phyloP scores from a whole-genome alignment of 2,329 filamentous ascomycete genomes.

The Sclerotinia spermophila region DNA sequence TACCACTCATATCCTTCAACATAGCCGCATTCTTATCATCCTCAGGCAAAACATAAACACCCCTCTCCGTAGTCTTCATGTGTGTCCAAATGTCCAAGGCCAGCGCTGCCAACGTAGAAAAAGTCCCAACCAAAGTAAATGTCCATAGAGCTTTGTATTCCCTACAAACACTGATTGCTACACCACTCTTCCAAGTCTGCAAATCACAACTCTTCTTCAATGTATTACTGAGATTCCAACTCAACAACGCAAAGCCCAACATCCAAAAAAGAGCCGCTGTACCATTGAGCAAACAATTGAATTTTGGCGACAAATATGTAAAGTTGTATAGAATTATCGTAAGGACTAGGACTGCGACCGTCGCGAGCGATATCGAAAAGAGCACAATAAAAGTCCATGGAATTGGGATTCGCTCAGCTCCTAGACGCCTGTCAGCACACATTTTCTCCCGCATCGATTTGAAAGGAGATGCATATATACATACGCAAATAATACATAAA shows the following conservation, averaged over 20 bases:
- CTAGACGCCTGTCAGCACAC: conserved; percentile 18
- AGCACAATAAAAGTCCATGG: conserved; percentile 36
- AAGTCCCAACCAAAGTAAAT: conserved; percentile 31
- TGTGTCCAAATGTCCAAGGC: conserved; percentile 30
- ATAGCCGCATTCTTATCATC: conserved; percentile 29
- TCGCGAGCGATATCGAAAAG: conserved; percentile 29
- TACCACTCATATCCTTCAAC: conserved; percentile 24
- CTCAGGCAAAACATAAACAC: conserved; percentile 30
- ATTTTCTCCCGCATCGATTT: background rate
- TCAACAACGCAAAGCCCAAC: conserved; percentile 31
- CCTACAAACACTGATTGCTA: conserved; percentile 30
- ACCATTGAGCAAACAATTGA: conserved; percentile 32
- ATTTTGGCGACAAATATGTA: conserved; percentile 33
- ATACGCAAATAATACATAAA: conserved; percentile 34
- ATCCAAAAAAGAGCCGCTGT: conserved; percentile 29
- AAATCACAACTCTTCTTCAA: conserved; percentile 29
- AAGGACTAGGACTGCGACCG: conserved; percentile 26
- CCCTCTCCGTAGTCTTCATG: conserved; percentile 23
- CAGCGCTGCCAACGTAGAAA: conserved; percentile 30
- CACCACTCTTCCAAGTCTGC: conserved; percentile 27
- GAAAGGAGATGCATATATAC: conserved; percentile 2
- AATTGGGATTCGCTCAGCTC: conserved; percentile 26
- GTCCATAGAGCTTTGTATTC: conserved; percentile 35
- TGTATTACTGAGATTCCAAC: conserved; percentile 32
- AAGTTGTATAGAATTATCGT: conserved; percentile 35